Evolutionary conservation across 2,329 filamentous ascomycete genomes (phyloP).

Genomic region (Paracoccidioides lutzii): DNA sequence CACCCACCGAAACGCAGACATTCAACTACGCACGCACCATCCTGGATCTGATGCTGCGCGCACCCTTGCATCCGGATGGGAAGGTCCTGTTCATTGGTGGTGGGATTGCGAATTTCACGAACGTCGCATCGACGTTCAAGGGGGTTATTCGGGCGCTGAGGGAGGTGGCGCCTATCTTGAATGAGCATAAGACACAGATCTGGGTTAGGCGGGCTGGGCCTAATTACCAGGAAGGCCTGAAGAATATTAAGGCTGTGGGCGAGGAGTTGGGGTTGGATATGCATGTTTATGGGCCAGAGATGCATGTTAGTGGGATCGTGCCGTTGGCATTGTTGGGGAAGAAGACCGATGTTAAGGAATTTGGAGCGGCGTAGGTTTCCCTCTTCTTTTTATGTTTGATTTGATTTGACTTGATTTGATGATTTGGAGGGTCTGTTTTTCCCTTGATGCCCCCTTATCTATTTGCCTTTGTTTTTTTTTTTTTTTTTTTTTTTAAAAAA

Average conservation of each 20-base stretch:
- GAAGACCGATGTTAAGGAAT: slow-evolving; percentile 50
- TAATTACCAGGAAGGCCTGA: slow-evolving; percentile 99
- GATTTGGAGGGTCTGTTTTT: too few species aligned
- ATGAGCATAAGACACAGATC: slow-evolving; percentile 96
- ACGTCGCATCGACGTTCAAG: slow-evolving; percentile 98
- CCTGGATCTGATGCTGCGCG: slow-evolving; percentile 91
- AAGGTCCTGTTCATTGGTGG: slow-evolving; percentile 99
- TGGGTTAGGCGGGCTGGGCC: slow-evolving; percentile 85
- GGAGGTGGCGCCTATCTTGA: slow-evolving; percentile 71
- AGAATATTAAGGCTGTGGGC: slow-evolving; percentile 97
- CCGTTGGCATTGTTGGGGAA: slow-evolving; percentile 66
- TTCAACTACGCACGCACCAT: slow-evolving; percentile 98
- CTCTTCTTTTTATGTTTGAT: background rate
- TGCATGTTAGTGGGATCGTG: slow-evolving; percentile 90
- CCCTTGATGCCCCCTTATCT: too few species aligned
- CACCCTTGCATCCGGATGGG: slow-evolving; percentile 71
- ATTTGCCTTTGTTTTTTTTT: too few species aligned
- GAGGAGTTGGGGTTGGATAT: slow-evolving; percentile 91
- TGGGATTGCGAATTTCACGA: slow-evolving; percentile 99
- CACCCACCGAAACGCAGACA: slow-evolving; percentile 95
- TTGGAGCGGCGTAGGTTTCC: slow-evolving; percentile 25
- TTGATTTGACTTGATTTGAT: background rate
- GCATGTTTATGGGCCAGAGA: slow-evolving; percentile 73
- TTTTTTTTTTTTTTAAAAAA: background rate
- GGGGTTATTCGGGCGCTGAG: slow-evolving; percentile 94